phyloP scores from a whole-genome alignment of 2,329 filamentous ascomycete species.

The Grosmannia serpens region DNA sequence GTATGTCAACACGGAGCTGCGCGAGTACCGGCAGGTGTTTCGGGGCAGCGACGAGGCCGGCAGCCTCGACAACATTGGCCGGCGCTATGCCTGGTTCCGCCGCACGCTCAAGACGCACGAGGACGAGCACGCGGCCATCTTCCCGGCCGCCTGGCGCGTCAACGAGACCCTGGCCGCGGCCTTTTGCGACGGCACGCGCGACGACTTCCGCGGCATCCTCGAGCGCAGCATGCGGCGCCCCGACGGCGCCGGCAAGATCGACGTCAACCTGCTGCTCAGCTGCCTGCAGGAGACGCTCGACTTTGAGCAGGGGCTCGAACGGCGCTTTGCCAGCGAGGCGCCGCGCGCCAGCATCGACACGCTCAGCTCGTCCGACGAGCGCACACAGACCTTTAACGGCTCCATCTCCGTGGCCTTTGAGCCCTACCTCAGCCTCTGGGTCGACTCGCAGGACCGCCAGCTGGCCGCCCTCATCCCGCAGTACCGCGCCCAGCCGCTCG shows the following conservation, averaged over 20 bases:
- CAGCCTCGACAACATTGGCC: slow-evolving; percentile 89
- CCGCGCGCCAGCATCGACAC: slow-evolving; percentile 81
- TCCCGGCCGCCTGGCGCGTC: slow-evolving; percentile 79
- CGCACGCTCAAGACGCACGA: slow-evolving; percentile 93
- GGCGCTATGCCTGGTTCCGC: slow-evolving; percentile 92
- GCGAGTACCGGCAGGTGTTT: slow-evolving; percentile 93
- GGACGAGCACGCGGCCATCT: slow-evolving; percentile 79
- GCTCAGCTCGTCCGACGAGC: slow-evolving; percentile 66
- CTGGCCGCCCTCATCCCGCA: slow-evolving; percentile 73
- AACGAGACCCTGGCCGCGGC: slow-evolving; percentile 81
- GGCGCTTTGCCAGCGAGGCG: slow-evolving; percentile 51
- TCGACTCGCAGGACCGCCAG: slow-evolving; percentile 89
- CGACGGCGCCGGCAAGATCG: slow-evolving; percentile 52
- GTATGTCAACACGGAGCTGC: slow-evolving; percentile 95
- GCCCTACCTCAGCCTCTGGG: slow-evolving; percentile 93
- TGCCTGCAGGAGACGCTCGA: slow-evolving; percentile 62
- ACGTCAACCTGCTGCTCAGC: slow-evolving; percentile 35
- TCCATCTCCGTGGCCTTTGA: slow-evolving; percentile 95
- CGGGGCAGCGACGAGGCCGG: slow-evolving; percentile 93
- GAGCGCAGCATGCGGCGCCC: slow-evolving; percentile 72
- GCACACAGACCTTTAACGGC: slow-evolving; percentile 68
- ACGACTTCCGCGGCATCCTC: slow-evolving; percentile 89
- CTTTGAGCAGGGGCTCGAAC: slow-evolving; percentile 87
- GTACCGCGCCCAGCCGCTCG: slow-evolving; percentile 72
- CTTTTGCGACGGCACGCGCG: slow-evolving; percentile 89